Evolutionary conservation across 306 rosid species (phyloP), one percentile per base, ranked within the genome.

Genomic region (Lathyrus sativus): DNA sequence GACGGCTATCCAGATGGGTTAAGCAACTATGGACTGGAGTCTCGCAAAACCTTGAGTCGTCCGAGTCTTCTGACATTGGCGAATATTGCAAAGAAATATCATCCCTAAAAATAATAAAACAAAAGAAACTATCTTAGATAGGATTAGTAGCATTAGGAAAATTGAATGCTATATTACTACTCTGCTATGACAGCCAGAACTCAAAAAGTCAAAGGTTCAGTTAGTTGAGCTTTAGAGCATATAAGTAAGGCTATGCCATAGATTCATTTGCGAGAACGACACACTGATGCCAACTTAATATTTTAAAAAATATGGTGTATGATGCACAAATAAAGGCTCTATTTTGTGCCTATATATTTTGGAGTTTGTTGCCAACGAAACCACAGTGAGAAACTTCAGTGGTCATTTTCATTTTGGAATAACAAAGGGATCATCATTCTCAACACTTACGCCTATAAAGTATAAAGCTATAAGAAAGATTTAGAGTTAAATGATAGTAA

Each of bases 31-130:
- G 87, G 28, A 77, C 37, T 3, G 84, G 68, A 26, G 74, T 81
- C 71, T 93, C 99, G 7, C 87, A 90, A 73, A 79, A 93, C 49
- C 82, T 82, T 4, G 88, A 76, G 79, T 93, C 99, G 45, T 88
- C 97, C 0, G 87, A 90, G 79, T 93, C 99, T 77, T 93, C 99
- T n/a, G 96, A 93, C 99, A 93, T 90, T 0, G 97, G 99, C 62
- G 97, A 93, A 79, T 90, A 90, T 67, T 88, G 97, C 26, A 76
- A 69, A 50, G 84, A 77, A 85, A 90, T 74, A 43, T 93, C 97
- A 81, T 93, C 99, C 85, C 99, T 93, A 75, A 43, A 71, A 84
- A 49, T 50, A 50, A 51, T 50, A 51, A 60, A 38, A 70, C 56
- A 45, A 61, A 60, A 18, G 2, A 45, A 37, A 37, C 15, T 54